Conservation (phyloP, 2,329 filamentous ascomycete species). For the Aspergillus piperis region DNA sequence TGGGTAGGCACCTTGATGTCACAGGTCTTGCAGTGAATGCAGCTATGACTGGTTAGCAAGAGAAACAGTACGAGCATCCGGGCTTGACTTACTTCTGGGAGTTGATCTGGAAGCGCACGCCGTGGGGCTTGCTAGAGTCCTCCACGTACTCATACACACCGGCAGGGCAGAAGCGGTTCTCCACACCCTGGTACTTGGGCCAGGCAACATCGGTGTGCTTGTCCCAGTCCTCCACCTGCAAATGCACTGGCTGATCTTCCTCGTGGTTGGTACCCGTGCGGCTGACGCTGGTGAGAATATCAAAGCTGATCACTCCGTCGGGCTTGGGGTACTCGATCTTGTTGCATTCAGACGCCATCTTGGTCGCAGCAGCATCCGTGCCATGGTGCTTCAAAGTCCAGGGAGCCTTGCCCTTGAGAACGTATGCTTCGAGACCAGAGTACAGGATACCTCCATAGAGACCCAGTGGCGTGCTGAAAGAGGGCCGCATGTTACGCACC, state of each 20-base stretch:
- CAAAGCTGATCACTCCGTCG: slow-evolving; percentile 91
- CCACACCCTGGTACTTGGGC: slow-evolving; percentile 85
- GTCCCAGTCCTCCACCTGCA: slow-evolving; percentile 95
- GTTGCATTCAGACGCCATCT: slow-evolving; percentile 71
- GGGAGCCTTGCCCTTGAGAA: slow-evolving; percentile 80
- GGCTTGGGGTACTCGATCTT: slow-evolving; percentile 98
- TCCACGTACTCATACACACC: slow-evolving; percentile 98
- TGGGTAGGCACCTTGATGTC: slow-evolving; percentile 97
- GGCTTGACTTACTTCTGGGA: slow-evolving; percentile 80
- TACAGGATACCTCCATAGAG: slow-evolving; percentile 89
- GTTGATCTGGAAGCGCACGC: slow-evolving; percentile 97
- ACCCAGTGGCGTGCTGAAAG: slow-evolving; percentile 85
- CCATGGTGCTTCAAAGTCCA: slow-evolving; percentile 90
- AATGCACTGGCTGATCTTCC: slow-evolving; percentile 94
- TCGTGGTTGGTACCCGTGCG: slow-evolving; percentile 97
- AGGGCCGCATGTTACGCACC: slow-evolving; percentile 96
- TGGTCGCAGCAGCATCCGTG: slow-evolving; percentile 76
- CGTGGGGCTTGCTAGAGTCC: slow-evolving; percentile 79
- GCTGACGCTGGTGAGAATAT: slow-evolving; percentile 92
- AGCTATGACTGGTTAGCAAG: slow-evolving; percentile 57
- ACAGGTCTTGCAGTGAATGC: slow-evolving; percentile 99
- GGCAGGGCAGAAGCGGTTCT: slow-evolving; percentile 95
- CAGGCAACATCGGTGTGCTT: slow-evolving; percentile 80
- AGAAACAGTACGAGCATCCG: not conserved
- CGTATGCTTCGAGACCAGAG: slow-evolving; percentile 85